Evolutionary conservation across 2,329 filamentous ascomycete genomes (phyloP).

Genomic region (Hypoxylon sp.): DNA sequence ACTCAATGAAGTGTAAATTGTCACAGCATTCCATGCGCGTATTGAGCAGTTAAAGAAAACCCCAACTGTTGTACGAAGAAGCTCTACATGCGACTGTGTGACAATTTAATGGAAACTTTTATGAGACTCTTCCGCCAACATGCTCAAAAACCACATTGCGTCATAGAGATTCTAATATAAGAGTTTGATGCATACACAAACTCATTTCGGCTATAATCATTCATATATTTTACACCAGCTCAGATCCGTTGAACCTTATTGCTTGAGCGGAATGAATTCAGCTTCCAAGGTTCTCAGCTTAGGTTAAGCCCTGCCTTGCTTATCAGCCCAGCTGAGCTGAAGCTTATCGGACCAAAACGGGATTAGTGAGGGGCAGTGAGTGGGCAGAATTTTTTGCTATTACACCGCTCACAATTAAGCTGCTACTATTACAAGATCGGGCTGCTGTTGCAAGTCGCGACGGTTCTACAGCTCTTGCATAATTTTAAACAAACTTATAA

Average conservation of each 20-base stretch:
- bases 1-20: background rate
- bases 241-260: background rate
- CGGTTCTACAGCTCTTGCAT: background rate
- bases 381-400: slow-evolving; percentile 58
- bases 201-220: background rate
- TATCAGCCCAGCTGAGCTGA: slow-evolving; percentile 26
- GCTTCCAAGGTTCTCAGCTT: background rate
- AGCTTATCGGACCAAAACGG: slow-evolving; percentile 51
- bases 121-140: background rate
- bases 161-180: slow-evolving; percentile 1
- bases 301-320: slow-evolving; percentile 8
- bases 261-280: background rate
- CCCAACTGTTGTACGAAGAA: background rate
- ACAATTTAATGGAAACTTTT: background rate
- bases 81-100: background rate
- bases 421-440: background rate
- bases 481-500: background rate
- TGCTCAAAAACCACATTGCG: background rate
- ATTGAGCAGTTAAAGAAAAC: too few species aligned
- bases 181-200: background rate
- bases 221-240: background rate
- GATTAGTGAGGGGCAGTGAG: slow-evolving; percentile 60
- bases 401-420: slow-evolving; percentile 45
- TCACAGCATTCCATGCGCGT: background rate
- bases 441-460: background rate